Base-by-base conservation (phyloP, 2,329 filamentous ascomycete genomes). In the Sporothrix inflata region DNA sequence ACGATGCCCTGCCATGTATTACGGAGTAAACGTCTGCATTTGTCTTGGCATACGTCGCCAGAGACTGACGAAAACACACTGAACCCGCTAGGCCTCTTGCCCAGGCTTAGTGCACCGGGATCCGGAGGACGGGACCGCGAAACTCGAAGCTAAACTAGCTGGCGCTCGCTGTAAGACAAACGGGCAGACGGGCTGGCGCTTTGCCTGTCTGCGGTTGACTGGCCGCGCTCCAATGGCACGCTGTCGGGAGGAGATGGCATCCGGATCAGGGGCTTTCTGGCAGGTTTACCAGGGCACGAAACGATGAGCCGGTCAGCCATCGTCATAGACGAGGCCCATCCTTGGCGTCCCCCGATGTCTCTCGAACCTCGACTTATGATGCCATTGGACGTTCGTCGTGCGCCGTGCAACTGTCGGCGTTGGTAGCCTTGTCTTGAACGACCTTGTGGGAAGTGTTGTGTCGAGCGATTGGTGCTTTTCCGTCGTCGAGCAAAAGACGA, bases 111-210 rank as follows among this genome's bases (percentile, higher is more conserved):
- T 65, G 60, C 4, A 45, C 38, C 60, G 60, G 60, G 60, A 45
- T 27, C 60, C 38, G 38, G 60, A 65, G 38, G 60, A 19, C n/a
- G n/a, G 60, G 21, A 38, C 60, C 57, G 60, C 12, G 60, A 27
- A 65, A 45, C 21, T 45, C 38, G n/a, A 45, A 45, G 38, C 53
- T 42, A 65, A 45, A 45, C 38, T 65, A 65, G 60, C 38, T 27
- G 38, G 21, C n/a, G 38, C 60, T 42, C 47, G 19, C 19, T 49
- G 47, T 21, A 49, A 49, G 19, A 49, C 47, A 21, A 49, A n/a
- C 16, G n/a, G 47, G 19, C 30, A n/a, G n/a, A n/a, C n/a, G n/a
- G n/a, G 40, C 19, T n/a, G 45, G 57, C 34, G 34, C 57, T 42
- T 42, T 63, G n/a, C 11, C 57, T 42, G 9, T 42, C 30, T 40